Base-by-base conservation (phyloP, 2,329 filamentous ascomycete genomes). In the Paraconiothyrium brasiliense region DNA sequence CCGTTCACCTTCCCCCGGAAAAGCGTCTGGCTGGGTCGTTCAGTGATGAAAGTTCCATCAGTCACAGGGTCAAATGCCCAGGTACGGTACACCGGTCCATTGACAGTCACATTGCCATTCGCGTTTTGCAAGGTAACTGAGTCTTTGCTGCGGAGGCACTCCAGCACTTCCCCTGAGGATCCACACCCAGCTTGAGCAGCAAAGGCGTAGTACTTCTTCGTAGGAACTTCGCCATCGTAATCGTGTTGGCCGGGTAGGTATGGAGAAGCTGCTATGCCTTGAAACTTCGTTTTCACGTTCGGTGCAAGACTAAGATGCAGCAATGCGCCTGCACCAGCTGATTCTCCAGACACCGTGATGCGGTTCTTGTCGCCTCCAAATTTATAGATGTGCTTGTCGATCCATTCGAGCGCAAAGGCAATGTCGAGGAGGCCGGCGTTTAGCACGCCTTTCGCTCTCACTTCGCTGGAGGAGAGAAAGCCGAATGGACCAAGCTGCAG, bases 221-320 rank as follows among this genome's bases (percentile, higher is more conserved):
- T 80, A 0, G 84, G 82, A 14, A 81, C 70, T 8, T 74, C 71
- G 16, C 81, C 83, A 51, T 82, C 74, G 66, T 82, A 85, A 16
- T 76, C 75, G 68, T 86, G 86, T 64, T 86, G 84, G 56, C 83
- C 82, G 0, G 85, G 84, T 13, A 85, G 78, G 65, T 85, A 88
- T 0, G 86, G 85, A 9, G 79, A 82, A 2, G 79, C 77, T 8
- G 82, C 54, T n/a, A 70, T 62, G 11, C 61, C 56, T 63, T 70
- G 35, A 11, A 3, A 27, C 9, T 24, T 46, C 8, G 43, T 20
- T n/a, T 46, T 46, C 22, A 46, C 4, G 7, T 10, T 46, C 43
- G 43, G 43, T 35, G 75, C 69, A 52, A 73, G 76, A 20, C 67
- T 59, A 46, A 76, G 76, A 9, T 79, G 68, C 79, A 80, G 79